These are phyloP conservation scores for Aurinia saxatilis DNA, from an alignment of 345 rosid genomes.

Conservation along the genomic window DNA sequence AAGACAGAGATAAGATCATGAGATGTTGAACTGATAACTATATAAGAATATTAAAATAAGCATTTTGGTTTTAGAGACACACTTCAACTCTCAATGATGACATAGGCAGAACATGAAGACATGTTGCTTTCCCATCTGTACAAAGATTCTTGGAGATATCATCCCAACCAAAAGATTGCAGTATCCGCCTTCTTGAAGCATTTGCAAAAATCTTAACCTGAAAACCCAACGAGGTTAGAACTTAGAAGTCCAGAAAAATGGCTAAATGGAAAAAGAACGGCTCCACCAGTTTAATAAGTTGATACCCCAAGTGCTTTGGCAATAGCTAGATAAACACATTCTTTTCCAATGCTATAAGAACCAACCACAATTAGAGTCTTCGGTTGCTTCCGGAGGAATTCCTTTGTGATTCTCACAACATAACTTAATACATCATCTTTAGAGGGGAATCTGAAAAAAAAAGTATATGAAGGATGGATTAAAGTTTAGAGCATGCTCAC, in stretches of 20 bases:
- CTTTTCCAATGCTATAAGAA: conserved; percentile 84
- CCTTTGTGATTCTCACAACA: conserved; percentile 48
- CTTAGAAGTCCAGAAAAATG: not conserved
- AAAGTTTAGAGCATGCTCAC: not conserved
- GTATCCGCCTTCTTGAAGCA: conserved; percentile 52
- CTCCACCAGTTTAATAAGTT: not conserved
- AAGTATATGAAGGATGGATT: not conserved
- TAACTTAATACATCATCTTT: conserved; percentile 62
- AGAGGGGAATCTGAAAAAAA: conserved; percentile 54
- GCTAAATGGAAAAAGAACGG: not conserved
- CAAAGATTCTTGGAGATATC: conserved; percentile 53
- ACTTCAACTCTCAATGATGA: conserved; percentile 61
- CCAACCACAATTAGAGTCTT: conserved; percentile 67
- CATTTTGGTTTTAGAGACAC: conserved; percentile 13
- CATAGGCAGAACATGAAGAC: conserved; percentile 70
- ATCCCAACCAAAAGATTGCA: conserved; percentile 63
- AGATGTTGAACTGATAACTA: not conserved
- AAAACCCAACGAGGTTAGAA: not conserved
- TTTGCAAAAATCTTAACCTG: conserved; percentile 64
- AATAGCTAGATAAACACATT: conserved; percentile 69
- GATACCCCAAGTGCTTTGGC: conserved; percentile 75
- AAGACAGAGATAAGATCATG: not conserved
- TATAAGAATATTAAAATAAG: not conserved
- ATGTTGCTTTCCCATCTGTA: conserved; percentile 51
- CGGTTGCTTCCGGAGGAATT: conserved; percentile 51